These are phyloP conservation scores for Chalciporus sphaerocephalus DNA, from an alignment of 768 basidiomycete species.

Conservation along the genomic window DNA sequence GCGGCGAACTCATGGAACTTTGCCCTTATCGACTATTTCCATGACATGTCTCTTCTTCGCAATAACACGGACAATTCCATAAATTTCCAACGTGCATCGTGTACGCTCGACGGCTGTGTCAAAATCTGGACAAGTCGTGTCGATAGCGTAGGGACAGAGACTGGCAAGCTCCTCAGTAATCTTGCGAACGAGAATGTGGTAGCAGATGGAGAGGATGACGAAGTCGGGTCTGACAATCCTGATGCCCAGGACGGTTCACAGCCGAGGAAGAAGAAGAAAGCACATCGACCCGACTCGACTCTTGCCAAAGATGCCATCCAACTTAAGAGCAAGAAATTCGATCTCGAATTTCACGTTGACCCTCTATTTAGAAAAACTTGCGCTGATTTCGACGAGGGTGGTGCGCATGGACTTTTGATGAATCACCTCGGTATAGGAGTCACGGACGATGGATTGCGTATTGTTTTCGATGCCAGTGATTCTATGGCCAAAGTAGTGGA, in stretches of 20 bases:
- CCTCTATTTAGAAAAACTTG: constrained; percentile 97
- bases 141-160: constrained; percentile 94
- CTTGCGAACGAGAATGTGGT: constrained; percentile 63
- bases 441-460: constrained; percentile 75
- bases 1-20: constrained; percentile 97
- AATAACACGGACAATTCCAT: constrained; percentile 94
- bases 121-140: constrained; percentile 99
- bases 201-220: constrained; percentile 57
- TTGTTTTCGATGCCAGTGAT: constrained; percentile 96
- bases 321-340: constrained; percentile 86
- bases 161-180: constrained; percentile 90
- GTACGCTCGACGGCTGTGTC: constrained; percentile 96
- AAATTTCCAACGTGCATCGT: constrained; percentile 98
- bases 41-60: constrained; percentile 92
- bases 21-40: constrained; percentile 97
- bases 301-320: constrained; percentile 83
- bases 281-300: constrained; percentile 72
- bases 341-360: constrained; percentile 94
- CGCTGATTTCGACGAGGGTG: constrained; percentile 98
- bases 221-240: constrained; percentile 53
- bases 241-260: constrained; percentile 64
- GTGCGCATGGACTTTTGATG: constrained; percentile 93
- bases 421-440: constrained; percentile 83
- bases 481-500: constrained; percentile 75
- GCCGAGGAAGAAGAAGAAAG: constrained; percentile 55